Base-by-base conservation (phyloP, 169 alveolate species). In the Plasmodium yoelii region DNA sequence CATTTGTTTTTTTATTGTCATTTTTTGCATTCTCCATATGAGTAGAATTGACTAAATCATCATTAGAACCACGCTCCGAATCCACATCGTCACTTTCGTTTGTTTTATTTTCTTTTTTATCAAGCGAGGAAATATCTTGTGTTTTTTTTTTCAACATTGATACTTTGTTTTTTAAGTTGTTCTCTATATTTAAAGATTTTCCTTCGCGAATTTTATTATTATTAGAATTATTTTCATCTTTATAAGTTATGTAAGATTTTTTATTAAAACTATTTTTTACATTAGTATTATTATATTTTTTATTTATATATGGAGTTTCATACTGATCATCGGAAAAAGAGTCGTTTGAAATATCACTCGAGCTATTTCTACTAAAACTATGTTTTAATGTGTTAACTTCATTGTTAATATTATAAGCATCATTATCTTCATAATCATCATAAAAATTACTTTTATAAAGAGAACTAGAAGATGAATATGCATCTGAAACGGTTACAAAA, bases 401-500 rank as follows among this genome's bases (percentile, higher is more conserved):
- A 46, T 77, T 64, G 19, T 63, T 44, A 13, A 55, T 9, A 57
- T 64, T 49, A 24, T 28, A 56, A 2, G 9, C 34, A 10, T 53
- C 72, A 39, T 73, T 26, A 15, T 73, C 72, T 12, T 73, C 87
- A 2, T 18, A n/a, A 56, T 77, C 77, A 28, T 77, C 71, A 47
- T 63, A 64, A 64, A 51, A 65, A 19, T 77, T 46, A 22, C 34
- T 63, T 63, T 19, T 61, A 55, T 63, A 77, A 64, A 77, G 18
- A n/a, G 88, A 77, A 67, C 77, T 42, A 26, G 61, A 63, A 64
- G 47, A 77, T 22, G 80, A 77, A 8, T 67, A 63, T n/a, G 63
- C 77, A 57, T 77, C 88, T 34, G 88, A 77, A n/a, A 77, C 28
- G 53, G 67, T 77, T 67, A 77, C 74, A 34, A 64, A 77, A 19